These are phyloP conservation scores for Balamuthia mandrillaris DNA, from an alignment of 208 protist genomes.

Conservation along the genomic window DNA sequence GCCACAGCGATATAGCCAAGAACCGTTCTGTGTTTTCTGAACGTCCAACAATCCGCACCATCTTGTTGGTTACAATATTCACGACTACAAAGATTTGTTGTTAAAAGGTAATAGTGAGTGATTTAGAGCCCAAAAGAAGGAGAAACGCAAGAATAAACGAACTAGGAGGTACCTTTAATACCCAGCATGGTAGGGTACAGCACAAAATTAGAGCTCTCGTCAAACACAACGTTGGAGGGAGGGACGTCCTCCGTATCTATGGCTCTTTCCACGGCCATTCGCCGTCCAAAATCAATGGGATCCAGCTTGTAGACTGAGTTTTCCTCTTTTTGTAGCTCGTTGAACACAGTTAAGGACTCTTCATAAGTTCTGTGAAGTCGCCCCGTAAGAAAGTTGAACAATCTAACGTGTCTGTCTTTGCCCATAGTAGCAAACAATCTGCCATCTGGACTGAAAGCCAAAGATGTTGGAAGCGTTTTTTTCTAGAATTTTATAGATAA, in stretches of 20 bases:
- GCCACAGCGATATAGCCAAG: constrained; percentile 72
- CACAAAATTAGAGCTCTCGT: constrained; percentile 74
- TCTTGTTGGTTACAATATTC: constrained; percentile 67
- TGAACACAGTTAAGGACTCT: constrained; percentile 55
- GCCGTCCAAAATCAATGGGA: constrained; percentile 80
- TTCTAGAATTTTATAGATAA: background rate
- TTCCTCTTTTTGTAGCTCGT: constrained; percentile 54
- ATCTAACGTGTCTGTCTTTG: constrained; percentile 49
- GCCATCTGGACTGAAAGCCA: constrained; percentile 68
- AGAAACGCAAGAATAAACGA: background rate
- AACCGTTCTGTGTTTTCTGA: constrained; percentile 79
- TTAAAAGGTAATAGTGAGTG: background rate
- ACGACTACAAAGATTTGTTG: constrained; percentile 57
- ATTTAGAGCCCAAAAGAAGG: background rate
- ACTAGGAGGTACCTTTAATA: constrained; percentile 76
- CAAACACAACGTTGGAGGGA: constrained; percentile 73
- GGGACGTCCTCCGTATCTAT: constrained; percentile 30
- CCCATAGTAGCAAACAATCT: constrained; percentile 64
- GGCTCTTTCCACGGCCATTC: constrained; percentile 1
- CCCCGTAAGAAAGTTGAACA: constrained; percentile 70
- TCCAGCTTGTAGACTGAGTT: constrained; percentile 68
- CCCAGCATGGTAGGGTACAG: constrained; percentile 83
- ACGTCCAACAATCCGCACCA: constrained; percentile 54
- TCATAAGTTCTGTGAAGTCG: constrained; percentile 73
- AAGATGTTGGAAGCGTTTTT: constrained; percentile 60